Conservation (phyloP, 345 rosid species). For the Citrus cavaleriei region DNA sequence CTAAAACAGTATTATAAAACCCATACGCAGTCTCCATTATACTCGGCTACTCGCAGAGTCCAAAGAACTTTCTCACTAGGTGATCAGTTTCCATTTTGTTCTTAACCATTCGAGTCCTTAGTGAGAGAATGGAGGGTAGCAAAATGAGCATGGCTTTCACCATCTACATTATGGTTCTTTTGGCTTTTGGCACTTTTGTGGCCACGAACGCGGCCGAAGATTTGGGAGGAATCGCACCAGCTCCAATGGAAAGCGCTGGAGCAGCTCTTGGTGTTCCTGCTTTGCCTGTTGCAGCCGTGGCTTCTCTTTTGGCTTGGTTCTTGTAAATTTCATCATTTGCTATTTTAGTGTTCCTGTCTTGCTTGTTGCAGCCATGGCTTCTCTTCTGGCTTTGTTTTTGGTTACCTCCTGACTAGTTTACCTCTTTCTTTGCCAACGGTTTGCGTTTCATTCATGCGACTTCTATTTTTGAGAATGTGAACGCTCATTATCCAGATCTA, state of each 20-base stretch:
- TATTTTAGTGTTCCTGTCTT: slow-evolving; percentile 18
- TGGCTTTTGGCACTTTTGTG: slow-evolving; percentile 5
- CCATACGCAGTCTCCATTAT: slow-evolving; percentile 3
- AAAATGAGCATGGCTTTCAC: slow-evolving; percentile 24
- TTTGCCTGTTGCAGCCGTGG: slow-evolving; percentile 22
- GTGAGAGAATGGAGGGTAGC: slow-evolving; percentile 25
- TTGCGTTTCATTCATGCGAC: not conserved
- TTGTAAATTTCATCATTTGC: slow-evolving; percentile 9
- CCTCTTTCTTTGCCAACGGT: not conserved
- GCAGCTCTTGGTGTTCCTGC: slow-evolving; percentile 22
- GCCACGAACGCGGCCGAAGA: slow-evolving; percentile 18
- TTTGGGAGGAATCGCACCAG: slow-evolving; percentile 26
- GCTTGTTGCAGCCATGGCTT: slow-evolving; percentile 23
- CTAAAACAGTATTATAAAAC: slow-evolving; percentile 11
- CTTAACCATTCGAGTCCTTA: not conserved
- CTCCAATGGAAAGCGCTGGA: slow-evolving; percentile 34
- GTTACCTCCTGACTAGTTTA: not conserved
- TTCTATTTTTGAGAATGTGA: slow-evolving; percentile 3
- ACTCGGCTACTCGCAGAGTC: not conserved
- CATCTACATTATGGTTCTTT: slow-evolving; percentile 16
- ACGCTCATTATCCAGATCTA: not conserved
- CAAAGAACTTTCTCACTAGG: not conserved
- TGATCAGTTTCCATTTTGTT: not conserved
- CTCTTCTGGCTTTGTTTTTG: slow-evolving; percentile 26
- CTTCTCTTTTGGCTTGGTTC: slow-evolving; percentile 29